These are phyloP conservation scores for Russula foetens DNA, from an alignment of 768 basidiomycete species.

Conservation along the genomic window DNA sequence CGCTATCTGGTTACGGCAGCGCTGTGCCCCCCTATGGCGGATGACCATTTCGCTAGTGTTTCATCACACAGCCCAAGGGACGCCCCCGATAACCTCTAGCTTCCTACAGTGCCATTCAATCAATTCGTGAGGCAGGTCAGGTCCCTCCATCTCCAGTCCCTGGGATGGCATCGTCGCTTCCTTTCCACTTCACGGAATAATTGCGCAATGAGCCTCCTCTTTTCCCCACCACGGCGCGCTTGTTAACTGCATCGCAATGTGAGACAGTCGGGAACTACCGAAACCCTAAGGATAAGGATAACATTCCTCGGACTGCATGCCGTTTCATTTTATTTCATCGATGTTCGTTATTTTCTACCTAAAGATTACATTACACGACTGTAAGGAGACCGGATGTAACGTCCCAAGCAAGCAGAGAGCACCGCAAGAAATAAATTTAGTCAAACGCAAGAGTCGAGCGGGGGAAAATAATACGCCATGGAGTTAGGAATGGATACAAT, in stretches of 20 bases:
- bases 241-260: background rate
- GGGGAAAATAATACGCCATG: conserved; percentile 20
- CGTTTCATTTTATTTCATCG: conserved; percentile 9
- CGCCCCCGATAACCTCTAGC: background rate
- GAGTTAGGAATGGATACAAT: conserved; percentile 20
- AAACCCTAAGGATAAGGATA: background rate
- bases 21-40: conserved; percentile 13
- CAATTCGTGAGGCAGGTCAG: conserved; percentile 4
- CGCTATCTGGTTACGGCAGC: conserved; percentile 8
- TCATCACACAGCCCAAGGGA: conserved; percentile 8
- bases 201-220: background rate
- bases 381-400: conserved; percentile 16
- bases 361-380: conserved; percentile 22
- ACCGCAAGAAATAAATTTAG: conserved; percentile 22
- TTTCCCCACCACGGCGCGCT: background rate
- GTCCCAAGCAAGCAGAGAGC: conserved; percentile 14
- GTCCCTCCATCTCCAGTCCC: background rate
- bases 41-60: conserved; percentile 11
- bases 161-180: background rate
- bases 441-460: conserved; percentile 8
- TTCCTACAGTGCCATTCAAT: conserved; percentile 4
- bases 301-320: background rate
- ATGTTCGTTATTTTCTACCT: conserved; percentile 22
- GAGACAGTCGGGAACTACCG: conserved; percentile 2
- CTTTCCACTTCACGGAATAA: conserved; percentile 11